A percentile compares a stretch with the other conserved stretches of the same genome.
Evolutionary conservation across 306 rosid species (phyloP).

Genomic region (Trifolium dubium): DNA sequence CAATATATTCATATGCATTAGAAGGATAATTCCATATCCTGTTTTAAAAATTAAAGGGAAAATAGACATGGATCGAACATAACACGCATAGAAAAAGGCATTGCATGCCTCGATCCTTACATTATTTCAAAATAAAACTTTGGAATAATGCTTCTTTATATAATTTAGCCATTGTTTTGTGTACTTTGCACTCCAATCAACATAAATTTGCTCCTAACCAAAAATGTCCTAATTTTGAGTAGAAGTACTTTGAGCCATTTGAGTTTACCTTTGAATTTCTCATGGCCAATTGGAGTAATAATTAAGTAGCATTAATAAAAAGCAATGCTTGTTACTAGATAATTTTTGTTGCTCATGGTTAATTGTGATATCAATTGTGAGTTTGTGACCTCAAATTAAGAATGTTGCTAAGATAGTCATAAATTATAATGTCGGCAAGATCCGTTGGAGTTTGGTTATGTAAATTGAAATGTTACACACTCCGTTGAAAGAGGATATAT

Average conservation of each 20-base stretch:
- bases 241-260: background rate
- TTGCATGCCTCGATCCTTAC: background rate
- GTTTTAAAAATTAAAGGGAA: background rate
- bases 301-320: background rate
- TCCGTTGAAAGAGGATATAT: conserved; percentile 28
- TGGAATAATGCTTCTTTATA: background rate
- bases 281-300: background rate
- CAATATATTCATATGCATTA: too few relatives aligned
- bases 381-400: conserved; percentile 36
- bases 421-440: conserved; percentile 50
- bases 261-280: background rate
- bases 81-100: background rate
- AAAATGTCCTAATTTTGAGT: too few relatives aligned
- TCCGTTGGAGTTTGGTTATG: conserved; percentile 38
- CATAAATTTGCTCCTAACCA: conserved; percentile 11
- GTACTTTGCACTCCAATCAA: conserved; percentile 34
- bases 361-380: background rate
- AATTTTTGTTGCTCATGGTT: conserved; percentile 14
- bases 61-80: background rate
- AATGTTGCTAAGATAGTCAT: conserved; percentile 1
- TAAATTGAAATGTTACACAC: conserved; percentile 1
- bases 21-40: background rate
- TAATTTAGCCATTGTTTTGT: too few relatives aligned
- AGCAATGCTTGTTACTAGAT: background rate
- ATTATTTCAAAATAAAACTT: too few relatives aligned